Conservation (phyloP, 2,329 filamentous ascomycete genomes). For the Bipolaris gigantea region DNA sequence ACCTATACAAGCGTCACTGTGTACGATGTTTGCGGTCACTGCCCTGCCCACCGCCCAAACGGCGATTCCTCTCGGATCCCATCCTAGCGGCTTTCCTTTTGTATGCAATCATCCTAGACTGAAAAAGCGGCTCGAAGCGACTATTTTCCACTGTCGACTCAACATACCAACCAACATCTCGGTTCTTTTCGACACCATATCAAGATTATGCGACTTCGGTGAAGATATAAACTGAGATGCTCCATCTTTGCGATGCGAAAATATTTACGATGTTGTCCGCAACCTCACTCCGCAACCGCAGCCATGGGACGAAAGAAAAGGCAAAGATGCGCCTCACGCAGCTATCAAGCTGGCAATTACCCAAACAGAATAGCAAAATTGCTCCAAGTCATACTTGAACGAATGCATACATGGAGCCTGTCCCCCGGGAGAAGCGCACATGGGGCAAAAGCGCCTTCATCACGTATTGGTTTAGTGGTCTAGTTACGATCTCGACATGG, state of each 20-base stretch:
- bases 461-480: constrained; percentile 53
- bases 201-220: no score
- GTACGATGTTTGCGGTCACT: no score
- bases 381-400: constrained; percentile 36
- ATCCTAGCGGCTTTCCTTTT: no score
- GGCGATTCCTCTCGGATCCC: no score
- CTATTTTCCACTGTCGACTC: neutral
- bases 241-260: neutral
- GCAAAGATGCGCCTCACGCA: constrained; percentile 4
- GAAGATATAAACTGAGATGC: neutral
- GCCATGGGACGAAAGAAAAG: constrained; percentile 5
- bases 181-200: neutral
- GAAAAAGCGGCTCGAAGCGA: no score
- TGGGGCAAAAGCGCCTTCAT: constrained; percentile 50
- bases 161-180: neutral
- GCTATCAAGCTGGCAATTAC: constrained; percentile 20
- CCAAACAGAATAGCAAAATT: constrained; percentile 20
- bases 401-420: constrained; percentile 52
- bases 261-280: no score
- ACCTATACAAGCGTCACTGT: no score
- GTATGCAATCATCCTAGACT: no score
- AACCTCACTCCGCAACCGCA: neutral
- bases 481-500: constrained; percentile 39
- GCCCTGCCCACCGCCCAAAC: no score
- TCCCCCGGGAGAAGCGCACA: constrained; percentile 50